Base-by-base conservation (phyloP, 768 basidiomycete species). In the Tremella fuciformis region DNA sequence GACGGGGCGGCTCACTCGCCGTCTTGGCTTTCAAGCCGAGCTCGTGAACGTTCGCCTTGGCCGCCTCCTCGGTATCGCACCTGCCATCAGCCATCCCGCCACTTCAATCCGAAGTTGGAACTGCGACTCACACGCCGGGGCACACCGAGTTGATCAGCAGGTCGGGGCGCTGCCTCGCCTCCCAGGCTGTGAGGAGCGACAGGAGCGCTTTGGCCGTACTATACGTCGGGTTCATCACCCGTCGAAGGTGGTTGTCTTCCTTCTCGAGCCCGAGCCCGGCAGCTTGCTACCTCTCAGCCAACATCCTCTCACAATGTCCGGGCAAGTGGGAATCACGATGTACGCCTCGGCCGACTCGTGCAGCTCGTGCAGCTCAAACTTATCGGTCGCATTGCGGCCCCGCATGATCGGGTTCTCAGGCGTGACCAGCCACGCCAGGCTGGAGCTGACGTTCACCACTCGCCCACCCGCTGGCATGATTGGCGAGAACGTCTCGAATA, bases 361-460 rank as follows among this genome's bases (percentile, higher is more conserved):
- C n/a, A 46, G 42, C 42, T 46, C n/a, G n/a, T 46, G 42, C n/a
- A n/a, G 42, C n/a, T n/a, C 22, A n/a, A 46, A 22, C 6, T 46
- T 46, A 8, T n/a, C n/a, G 3, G n/a, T 22, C n/a, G 42, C 22
- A 4, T 18, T 22, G n/a, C 42, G 42, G 4, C 22, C 22, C 8
- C 22, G 42, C n/a, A 46, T n/a, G n/a, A 18, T 4, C n/a, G n/a
- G n/a, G 22, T 46, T 46, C n/a, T 46, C 42, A 4, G 22, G 16
- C 42, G n/a, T 46, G 42, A n/a, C n/a, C 7, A 18, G n/a, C 42
- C 22, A 22, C n/a, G 42, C n/a, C n/a, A 22, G 8, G n/a, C n/a
- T 18, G 6, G 42, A 46, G 42, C 7, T 18, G 42, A 46, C n/a
- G 42, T n/a, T 18, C 6, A 46, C 42, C 8, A 46, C 22, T 22